These are phyloP conservation scores for Plenodomus biglobosus DNA, from an alignment of 2,329 filamentous ascomycete genomes.

Conservation along the genomic window DNA sequence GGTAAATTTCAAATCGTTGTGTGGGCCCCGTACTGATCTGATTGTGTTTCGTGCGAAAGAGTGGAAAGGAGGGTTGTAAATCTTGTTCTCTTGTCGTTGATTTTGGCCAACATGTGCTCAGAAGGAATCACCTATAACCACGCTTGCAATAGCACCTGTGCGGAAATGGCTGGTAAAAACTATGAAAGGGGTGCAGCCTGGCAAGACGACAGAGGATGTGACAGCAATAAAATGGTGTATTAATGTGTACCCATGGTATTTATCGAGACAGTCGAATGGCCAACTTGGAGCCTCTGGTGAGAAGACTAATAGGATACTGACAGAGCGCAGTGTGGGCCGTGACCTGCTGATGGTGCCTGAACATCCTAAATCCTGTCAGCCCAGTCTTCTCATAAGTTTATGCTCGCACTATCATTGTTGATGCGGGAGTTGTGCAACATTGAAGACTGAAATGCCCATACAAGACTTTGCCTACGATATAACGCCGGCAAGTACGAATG, in stretches of 20 bases:
- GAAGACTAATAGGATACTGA: conserved; percentile 27
- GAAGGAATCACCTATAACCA: background rate
- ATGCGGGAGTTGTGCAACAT: conserved; percentile 38
- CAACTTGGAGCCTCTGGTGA: conserved; percentile 15
- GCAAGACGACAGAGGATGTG: background rate
- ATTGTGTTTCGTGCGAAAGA: background rate
- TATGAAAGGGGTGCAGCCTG: background rate
- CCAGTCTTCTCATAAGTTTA: conserved; percentile 26
- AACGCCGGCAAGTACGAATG: conserved; percentile 19
- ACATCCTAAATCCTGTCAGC: conserved; percentile 11
- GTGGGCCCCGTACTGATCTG: too few species aligned
- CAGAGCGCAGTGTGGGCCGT: conserved; percentile 30
- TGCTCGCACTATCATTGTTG: conserved; percentile 33
- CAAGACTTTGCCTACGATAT: conserved; percentile 32
- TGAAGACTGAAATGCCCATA: conserved; percentile 30
- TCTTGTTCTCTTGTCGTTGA: background rate
- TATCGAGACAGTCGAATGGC: background rate
- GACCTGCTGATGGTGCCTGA: conserved; percentile 20
- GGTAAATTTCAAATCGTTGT: too few species aligned
- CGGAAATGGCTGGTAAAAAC: too few species aligned
- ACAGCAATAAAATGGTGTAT: background rate
- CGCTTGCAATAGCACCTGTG: background rate
- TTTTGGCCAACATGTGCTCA: background rate
- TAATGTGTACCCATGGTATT: background rate
- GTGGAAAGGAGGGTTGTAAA: background rate